phyloP scores from a whole-genome alignment of 2,329 filamentous ascomycete species.

The Macrophomina phaseolina region DNA sequence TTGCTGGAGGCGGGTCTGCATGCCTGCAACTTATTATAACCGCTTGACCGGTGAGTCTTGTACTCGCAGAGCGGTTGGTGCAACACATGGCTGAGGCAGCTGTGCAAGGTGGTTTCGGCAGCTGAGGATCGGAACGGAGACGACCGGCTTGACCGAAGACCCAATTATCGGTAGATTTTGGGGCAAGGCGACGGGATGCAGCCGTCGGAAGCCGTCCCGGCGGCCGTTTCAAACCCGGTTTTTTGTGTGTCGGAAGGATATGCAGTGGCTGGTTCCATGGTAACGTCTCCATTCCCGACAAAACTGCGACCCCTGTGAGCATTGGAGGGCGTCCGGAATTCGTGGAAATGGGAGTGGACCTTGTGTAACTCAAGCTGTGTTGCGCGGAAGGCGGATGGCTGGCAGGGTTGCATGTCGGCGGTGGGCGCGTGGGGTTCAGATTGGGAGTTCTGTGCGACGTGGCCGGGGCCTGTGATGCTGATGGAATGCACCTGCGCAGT shows the following conservation, averaged over 20 bases:
- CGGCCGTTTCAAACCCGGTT: conserved; percentile 9
- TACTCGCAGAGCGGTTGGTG: neutral
- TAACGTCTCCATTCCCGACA: conserved; percentile 16
- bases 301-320: conserved; percentile 2
- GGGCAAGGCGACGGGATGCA: conserved; percentile 10
- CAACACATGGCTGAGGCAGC: neutral
- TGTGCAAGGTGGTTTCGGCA: neutral
- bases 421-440: neutral
- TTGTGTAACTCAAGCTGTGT: neutral
- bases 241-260: conserved; percentile 18
- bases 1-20: neutral
- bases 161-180: conserved; percentile 5
- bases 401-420: neutral
- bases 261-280: conserved; percentile 13
- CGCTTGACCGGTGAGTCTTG: neutral
- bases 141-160: neutral
- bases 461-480: neutral
- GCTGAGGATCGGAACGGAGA: neutral
- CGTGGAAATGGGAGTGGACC: conserved; percentile 18
- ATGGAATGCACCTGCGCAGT: neutral
- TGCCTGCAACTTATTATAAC: neutral
- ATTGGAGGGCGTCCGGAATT: neutral
- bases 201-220: conserved; percentile 1
- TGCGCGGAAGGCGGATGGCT: neutral
- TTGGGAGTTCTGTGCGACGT: conserved; percentile 13